Conservation (phyloP, 228 moss, liverwort and hornwort genomes). For the Sphagnum magellanicum region DNA sequence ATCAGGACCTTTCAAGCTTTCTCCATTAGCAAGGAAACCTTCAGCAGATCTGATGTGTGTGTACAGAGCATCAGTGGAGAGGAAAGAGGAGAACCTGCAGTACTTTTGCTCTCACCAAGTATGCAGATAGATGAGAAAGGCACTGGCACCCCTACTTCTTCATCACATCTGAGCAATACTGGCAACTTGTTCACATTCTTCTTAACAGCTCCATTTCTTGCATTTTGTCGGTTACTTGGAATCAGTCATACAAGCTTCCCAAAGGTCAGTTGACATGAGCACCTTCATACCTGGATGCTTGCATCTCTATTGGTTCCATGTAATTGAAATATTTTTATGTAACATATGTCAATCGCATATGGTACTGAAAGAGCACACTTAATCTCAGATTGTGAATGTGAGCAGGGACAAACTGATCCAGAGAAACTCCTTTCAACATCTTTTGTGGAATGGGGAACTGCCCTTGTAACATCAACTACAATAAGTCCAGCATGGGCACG, state of each 20-base stretch:
- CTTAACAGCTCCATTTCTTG: constrained; percentile 78
- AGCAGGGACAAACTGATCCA: constrained; percentile 54
- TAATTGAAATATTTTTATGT: too few species aligned
- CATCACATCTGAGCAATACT: constrained; percentile 49
- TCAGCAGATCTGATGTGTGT: neutral
- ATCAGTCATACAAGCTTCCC: constrained; percentile 47
- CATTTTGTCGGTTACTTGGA: constrained; percentile 80
- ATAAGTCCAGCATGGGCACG: constrained; percentile 67
- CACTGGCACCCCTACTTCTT: constrained; percentile 47
- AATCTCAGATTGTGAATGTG: neutral
- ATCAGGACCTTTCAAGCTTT: neutral
- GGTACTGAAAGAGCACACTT: too few species aligned
- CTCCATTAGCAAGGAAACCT: too few species aligned
- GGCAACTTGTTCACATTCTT: constrained; percentile 92
- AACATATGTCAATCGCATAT: too few species aligned
- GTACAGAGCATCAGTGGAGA: constrained; percentile 73
- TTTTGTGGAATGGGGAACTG: constrained; percentile 59
- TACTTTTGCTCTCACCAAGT: constrained; percentile 72
- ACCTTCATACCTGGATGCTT: too few species aligned
- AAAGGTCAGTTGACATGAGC: constrained; percentile 28
- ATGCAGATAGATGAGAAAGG: constrained; percentile 70
- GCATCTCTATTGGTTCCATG: too few species aligned
- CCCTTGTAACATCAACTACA: constrained; percentile 44
- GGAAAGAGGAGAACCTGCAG: constrained; percentile 83
- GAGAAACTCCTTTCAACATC: constrained; percentile 62